Conservation (phyloP, 2,329 filamentous ascomycete genomes). For the Davidsoniella neocaledoniae region DNA sequence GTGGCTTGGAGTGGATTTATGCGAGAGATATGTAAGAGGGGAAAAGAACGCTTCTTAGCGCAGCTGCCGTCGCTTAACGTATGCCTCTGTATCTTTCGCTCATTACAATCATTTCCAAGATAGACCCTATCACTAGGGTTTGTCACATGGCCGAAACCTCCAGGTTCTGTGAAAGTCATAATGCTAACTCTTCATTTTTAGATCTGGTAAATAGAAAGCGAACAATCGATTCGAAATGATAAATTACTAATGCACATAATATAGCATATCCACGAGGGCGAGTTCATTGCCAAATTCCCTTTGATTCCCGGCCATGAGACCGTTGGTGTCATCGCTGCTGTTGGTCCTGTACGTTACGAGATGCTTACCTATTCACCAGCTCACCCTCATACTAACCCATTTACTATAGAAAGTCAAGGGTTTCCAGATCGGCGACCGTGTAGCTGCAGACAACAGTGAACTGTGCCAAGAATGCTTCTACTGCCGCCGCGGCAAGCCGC, state of each 20-base stretch:
- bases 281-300: conserved; percentile 48
- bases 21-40: too few species aligned
- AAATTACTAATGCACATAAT: too few species aligned
- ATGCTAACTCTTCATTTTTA: conserved; percentile 16
- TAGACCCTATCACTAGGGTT: conserved; percentile 8
- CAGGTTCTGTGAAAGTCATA: neutral
- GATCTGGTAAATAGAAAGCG: conserved; percentile 20
- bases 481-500: conserved; percentile 48
- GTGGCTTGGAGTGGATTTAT: too few species aligned
- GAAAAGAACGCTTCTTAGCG: too few species aligned
- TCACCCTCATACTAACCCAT: neutral
- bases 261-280: conserved; percentile 48
- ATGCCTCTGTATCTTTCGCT: neutral
- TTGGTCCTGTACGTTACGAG: conserved; percentile 24
- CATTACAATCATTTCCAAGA: neutral
- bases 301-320: conserved; percentile 54
- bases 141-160: neutral
- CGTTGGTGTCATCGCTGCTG: conserved; percentile 44
- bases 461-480: conserved; percentile 59
- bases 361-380: too few species aligned
- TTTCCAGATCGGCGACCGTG: conserved; percentile 45
- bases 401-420: conserved; percentile 33
- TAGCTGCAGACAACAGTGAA: conserved; percentile 47
- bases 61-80: too few species aligned
- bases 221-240: neutral